Conservation (phyloP, 129 eudicot genomes). For the Tanacetum coccineum region DNA sequence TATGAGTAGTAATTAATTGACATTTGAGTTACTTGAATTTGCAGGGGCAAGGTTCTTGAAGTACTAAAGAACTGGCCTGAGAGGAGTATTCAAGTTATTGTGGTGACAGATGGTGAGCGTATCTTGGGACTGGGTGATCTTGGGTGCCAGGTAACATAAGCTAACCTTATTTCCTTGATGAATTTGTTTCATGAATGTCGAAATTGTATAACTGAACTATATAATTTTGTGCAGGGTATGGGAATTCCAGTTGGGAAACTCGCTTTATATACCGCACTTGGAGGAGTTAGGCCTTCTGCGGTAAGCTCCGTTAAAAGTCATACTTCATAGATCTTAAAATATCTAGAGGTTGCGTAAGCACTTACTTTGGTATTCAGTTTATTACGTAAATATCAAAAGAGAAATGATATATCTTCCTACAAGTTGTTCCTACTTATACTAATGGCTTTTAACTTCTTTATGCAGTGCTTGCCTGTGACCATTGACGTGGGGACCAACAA, state of each 20-base stretch:
- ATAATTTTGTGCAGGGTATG: conserved; percentile 60
- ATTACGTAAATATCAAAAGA: conserved; percentile 10
- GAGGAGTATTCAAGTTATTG: conserved; percentile 81
- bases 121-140: conserved; percentile 95
- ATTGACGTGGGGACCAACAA: conserved; percentile 95
- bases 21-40: conserved; percentile 13
- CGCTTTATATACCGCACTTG: conserved; percentile 79
- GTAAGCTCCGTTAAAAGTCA: conserved; percentile 38
- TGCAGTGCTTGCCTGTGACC: conserved; percentile 83
- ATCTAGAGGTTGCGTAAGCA: background rate
- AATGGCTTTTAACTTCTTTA: conserved; percentile 12
- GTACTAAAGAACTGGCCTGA: conserved; percentile 87
- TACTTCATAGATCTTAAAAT: background rate
- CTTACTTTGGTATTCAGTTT: conserved; percentile 13
- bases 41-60: conserved; percentile 92
- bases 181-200: background rate
- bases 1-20: conserved; percentile 13
- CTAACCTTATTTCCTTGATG: background rate
- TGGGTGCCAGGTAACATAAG: conserved; percentile 71
- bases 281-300: conserved; percentile 93
- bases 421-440: no score
- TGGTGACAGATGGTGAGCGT: conserved; percentile 95
- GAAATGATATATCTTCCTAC: no score
- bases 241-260: conserved; percentile 95
- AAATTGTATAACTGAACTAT: background rate